Evolutionary conservation across 2,329 filamentous ascomycete genomes (phyloP).

Genomic region (Botryosphaeria dothidea): DNA sequence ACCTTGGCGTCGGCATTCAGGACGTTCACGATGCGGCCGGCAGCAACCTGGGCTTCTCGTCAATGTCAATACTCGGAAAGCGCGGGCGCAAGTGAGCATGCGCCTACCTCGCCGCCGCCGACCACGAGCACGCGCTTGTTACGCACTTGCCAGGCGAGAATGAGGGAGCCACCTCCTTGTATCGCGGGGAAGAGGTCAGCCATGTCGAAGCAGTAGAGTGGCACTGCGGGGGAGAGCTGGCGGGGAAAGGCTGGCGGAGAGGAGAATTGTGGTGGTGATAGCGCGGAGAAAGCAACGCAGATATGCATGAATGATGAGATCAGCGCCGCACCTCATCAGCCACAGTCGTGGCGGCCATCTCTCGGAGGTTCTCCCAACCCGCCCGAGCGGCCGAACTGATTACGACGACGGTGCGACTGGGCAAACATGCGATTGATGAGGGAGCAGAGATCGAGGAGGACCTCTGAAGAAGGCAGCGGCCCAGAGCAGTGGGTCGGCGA

Average conservation of each 20-base stretch:
- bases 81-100: background rate
- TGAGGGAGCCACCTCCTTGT: conserved; percentile 87
- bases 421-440: background rate
- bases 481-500: background rate
- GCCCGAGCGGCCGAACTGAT: background rate
- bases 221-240: background rate
- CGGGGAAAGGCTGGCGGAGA: background rate
- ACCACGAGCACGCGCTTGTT: conserved; percentile 89
- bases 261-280: background rate
- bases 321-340: conserved; percentile 1
- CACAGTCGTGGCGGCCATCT: conserved; percentile 1
- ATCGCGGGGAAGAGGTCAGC: conserved; percentile 69
- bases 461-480: background rate
- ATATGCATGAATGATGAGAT: conserved; percentile 15
- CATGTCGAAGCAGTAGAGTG: conserved; percentile 38
- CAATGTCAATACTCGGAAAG: conserved; percentile 32
- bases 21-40: conserved; percentile 88
- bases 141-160: conserved; percentile 93
- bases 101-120: conserved; percentile 85
- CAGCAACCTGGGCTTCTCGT: conserved; percentile 71
- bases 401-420: background rate
- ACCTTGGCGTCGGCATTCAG: conserved; percentile 94
- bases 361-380: background rate
- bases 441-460: background rate
- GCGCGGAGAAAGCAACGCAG: background rate